phyloP scores from a whole-genome alignment of 2,329 filamentous ascomycete species.

The Huntiella decipiens region DNA sequence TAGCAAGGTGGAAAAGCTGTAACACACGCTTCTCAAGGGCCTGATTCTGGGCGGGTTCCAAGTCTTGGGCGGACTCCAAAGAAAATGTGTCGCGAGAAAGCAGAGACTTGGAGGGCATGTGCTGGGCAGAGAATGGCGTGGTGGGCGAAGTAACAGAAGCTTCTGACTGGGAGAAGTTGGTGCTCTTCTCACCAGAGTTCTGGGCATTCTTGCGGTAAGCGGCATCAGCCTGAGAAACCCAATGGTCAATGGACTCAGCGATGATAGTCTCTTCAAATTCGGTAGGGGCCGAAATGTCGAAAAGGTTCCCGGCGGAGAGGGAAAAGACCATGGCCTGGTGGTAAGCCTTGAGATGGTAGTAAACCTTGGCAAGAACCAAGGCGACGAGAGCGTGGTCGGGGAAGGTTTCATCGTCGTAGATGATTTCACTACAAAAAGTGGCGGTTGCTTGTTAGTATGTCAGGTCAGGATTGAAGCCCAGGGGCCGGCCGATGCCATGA shows the following conservation, averaged over 20 bases:
- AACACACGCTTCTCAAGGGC: conserved; percentile 34
- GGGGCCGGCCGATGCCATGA: neutral
- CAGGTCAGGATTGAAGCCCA: neutral
- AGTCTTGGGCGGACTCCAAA: conserved; percentile 33
- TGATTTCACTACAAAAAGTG: conserved; percentile 51
- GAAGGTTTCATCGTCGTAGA: conserved; percentile 93
- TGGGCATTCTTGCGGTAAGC: conserved; percentile 32
- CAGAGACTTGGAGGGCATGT: conserved; percentile 80
- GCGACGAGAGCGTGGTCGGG: conserved; percentile 87
- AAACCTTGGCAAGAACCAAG: conserved; percentile 89
- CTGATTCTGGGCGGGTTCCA: neutral
- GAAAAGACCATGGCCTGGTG: conserved; percentile 99
- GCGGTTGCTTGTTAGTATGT: conserved; percentile 4
- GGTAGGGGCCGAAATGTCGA: conserved; percentile 75
- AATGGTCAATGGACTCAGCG: conserved; percentile 94
- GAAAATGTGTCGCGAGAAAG: conserved; percentile 43
- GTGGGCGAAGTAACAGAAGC: conserved; percentile 67
- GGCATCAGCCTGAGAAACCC: conserved; percentile 43
- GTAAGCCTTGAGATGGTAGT: conserved; percentile 97
- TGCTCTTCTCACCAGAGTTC: conserved; percentile 26
- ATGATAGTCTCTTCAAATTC: conserved; percentile 99
- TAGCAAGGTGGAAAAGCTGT: conserved; percentile 71
- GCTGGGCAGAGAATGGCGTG: conserved; percentile 87
- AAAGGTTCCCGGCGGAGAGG: conserved; percentile 80
- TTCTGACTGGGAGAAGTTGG: conserved; percentile 60